These are phyloP conservation scores for Penicillium malachiteum DNA, from an alignment of 495 filamentous ascomycete genomes.

Conservation along the genomic window DNA sequence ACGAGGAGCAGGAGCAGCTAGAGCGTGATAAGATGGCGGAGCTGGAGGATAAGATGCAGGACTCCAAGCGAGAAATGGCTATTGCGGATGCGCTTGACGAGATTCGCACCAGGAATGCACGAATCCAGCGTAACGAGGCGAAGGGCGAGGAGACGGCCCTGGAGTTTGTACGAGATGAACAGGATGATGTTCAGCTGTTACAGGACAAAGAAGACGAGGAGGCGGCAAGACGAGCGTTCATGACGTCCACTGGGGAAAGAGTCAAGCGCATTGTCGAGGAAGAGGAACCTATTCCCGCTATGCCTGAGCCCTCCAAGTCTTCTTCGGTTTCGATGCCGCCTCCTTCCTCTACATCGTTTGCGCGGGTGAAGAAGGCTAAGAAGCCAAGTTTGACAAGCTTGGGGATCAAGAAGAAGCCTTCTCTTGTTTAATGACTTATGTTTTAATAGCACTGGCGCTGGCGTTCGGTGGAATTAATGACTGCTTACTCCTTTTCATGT, in stretches of 20 bases:
- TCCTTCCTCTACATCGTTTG: conserved; percentile 66
- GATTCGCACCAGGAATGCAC: conserved; percentile 86
- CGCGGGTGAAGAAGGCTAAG: conserved; percentile 78
- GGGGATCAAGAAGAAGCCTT: conserved; percentile 89
- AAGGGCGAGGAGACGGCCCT: conserved; percentile 47
- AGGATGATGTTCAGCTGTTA: conserved; percentile 58
- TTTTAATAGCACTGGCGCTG: conserved; percentile 12
- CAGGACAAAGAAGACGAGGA: conserved; percentile 86
- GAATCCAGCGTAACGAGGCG: conserved; percentile 72
- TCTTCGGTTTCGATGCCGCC: conserved; percentile 34
- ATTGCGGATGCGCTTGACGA: conserved; percentile 96
- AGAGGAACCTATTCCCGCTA: conserved; percentile 23
- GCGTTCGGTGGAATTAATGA: conserved; percentile 2
- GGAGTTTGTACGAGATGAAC: conserved; percentile 37
- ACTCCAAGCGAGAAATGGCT: conserved; percentile 96
- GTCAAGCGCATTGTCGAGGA: conserved; percentile 51
- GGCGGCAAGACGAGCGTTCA: conserved; percentile 76
- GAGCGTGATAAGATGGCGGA: conserved; percentile 75
- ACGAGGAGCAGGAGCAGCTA: conserved; percentile 51
- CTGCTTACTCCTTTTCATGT: background rate
- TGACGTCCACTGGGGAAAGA: conserved; percentile 56
- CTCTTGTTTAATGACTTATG: conserved; percentile 36
- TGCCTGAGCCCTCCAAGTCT: conserved; percentile 21
- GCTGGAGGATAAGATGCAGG: conserved; percentile 77
- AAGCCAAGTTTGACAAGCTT: conserved; percentile 68